phyloP scores from a whole-genome alignment of 2,329 filamentous ascomycete species.

The Pseudogymnoascus sp. region DNA sequence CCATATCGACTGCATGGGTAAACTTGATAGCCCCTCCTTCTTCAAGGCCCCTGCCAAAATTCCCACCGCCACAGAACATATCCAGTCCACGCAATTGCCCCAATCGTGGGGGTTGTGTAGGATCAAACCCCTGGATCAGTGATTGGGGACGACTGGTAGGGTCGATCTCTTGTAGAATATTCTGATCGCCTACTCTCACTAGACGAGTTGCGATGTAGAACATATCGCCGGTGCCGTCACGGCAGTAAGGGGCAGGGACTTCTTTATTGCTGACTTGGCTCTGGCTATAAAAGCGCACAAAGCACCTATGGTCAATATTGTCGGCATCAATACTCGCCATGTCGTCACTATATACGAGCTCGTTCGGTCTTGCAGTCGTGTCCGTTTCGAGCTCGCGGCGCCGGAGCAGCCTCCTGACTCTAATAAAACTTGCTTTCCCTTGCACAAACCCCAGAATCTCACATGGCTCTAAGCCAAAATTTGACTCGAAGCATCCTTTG shows the following conservation, averaged over 20 bases:
- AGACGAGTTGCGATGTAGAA: constrained; percentile 52
- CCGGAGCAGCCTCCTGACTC: constrained; percentile 46
- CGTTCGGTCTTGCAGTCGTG: constrained; percentile 27
- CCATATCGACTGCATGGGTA: constrained; percentile 61
- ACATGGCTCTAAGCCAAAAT: constrained; percentile 47
- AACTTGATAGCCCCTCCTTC: constrained; percentile 60
- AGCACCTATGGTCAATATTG: constrained; percentile 47
- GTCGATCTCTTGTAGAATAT: constrained; percentile 31
- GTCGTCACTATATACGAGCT: constrained; percentile 48
- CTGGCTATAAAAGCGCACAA: constrained; percentile 46
- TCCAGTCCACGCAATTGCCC: constrained; percentile 53
- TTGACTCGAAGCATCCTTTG: constrained; percentile 34
- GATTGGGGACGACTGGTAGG: constrained; percentile 24
- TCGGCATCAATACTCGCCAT: constrained; percentile 30
- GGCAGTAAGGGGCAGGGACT: constrained; percentile 56
- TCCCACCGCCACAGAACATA: constrained; percentile 71
- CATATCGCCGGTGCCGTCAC: constrained; percentile 55
- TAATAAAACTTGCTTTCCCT: constrained; percentile 26
- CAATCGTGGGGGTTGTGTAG: constrained; percentile 22
- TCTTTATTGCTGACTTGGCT: constrained; percentile 25
- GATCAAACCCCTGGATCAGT: constrained; percentile 50
- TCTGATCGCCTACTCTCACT: constrained; percentile 18
- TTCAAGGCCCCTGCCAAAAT: constrained; percentile 67
- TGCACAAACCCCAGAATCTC: constrained; percentile 41
- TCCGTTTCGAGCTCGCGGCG: constrained; percentile 33